phyloP scores from a whole-genome alignment of 2,329 filamentous ascomycete genomes.

The Emmonsiellopsis sp. region DNA sequence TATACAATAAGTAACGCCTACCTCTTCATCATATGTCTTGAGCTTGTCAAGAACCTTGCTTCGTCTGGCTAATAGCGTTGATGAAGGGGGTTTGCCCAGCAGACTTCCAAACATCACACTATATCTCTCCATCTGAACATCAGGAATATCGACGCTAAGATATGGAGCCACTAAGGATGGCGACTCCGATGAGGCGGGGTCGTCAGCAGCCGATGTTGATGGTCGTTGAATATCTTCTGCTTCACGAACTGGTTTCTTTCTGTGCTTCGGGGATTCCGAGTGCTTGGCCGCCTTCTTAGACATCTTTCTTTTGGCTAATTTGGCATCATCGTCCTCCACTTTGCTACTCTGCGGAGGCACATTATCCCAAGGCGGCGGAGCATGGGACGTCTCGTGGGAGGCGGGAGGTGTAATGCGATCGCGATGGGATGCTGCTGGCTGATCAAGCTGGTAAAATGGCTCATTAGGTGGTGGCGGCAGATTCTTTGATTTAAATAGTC shows the following conservation, averaged over 20 bases:
- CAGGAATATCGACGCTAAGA: constrained; percentile 72
- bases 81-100: constrained; percentile 40
- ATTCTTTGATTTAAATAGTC: constrained; percentile 32
- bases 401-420: background rate
- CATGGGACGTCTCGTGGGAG: background rate
- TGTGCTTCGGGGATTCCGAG: background rate
- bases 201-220: background rate
- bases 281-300: constrained; percentile 4
- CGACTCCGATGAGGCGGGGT: constrained; percentile 4
- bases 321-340: background rate
- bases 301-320: background rate
- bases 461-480: constrained; percentile 12
- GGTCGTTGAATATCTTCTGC: background rate
- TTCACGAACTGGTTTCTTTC: background rate
- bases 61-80: constrained; percentile 25
- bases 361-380: background rate
- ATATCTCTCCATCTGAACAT: constrained; percentile 74
- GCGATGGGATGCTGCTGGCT: constrained; percentile 5
- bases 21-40: constrained; percentile 41
- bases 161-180: constrained; percentile 26
- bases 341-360: background rate
- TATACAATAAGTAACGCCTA: constrained; percentile 17
- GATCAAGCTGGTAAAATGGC: constrained; percentile 23
- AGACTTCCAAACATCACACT: constrained; percentile 86
- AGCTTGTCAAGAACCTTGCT: constrained; percentile 39